These are phyloP conservation scores for Grosmannia serpens DNA, from an alignment of 2,329 filamentous ascomycete species.

Conservation along the genomic window DNA sequence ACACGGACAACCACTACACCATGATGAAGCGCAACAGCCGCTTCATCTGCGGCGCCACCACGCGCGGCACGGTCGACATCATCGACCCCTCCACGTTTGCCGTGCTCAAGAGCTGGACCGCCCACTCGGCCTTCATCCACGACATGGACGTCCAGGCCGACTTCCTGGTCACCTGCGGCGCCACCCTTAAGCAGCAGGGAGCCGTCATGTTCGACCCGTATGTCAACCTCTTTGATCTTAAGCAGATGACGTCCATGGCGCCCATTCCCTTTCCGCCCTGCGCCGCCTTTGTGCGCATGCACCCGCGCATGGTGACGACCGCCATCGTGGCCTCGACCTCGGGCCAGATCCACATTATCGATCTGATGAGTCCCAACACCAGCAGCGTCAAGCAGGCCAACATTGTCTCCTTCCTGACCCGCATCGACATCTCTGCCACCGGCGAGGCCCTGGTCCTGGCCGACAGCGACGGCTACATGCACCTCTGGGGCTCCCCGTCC, in stretches of 20 bases:
- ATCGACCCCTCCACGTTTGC: slow-evolving; percentile 69
- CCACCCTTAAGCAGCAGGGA: slow-evolving; percentile 69
- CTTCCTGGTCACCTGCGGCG: slow-evolving; percentile 90
- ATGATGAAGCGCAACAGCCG: slow-evolving; percentile 77
- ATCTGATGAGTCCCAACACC: slow-evolving; percentile 85
- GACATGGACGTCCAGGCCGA: slow-evolving; percentile 97
- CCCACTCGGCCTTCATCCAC: slow-evolving; percentile 78
- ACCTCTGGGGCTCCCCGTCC: slow-evolving; percentile 77
- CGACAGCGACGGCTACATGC: slow-evolving; percentile 66
- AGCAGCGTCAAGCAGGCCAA: slow-evolving; percentile 78
- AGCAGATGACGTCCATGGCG: slow-evolving; percentile 75
- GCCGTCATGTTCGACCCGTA: slow-evolving; percentile 77
- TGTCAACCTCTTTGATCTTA: slow-evolving; percentile 91
- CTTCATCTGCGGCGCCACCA: slow-evolving; percentile 85
- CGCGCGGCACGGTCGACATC: slow-evolving; percentile 71
- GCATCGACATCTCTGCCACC: slow-evolving; percentile 77
- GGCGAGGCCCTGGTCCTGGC: slow-evolving; percentile 76
- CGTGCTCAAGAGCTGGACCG: slow-evolving; percentile 78
- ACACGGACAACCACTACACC: slow-evolving; percentile 65
- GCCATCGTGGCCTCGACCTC: slow-evolving; percentile 86
- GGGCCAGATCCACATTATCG: slow-evolving; percentile 90
- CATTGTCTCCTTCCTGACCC: slow-evolving; percentile 60
- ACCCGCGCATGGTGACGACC: slow-evolving; percentile 89
- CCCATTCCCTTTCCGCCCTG: slow-evolving; percentile 89
- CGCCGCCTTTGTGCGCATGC: slow-evolving; percentile 91